Percentiles rank a stretch among this genome's conserved stretches.
Conservation (phyloP, 1,139 yeast species). For the Zhuliangozyma blackwelliae region DNA sequence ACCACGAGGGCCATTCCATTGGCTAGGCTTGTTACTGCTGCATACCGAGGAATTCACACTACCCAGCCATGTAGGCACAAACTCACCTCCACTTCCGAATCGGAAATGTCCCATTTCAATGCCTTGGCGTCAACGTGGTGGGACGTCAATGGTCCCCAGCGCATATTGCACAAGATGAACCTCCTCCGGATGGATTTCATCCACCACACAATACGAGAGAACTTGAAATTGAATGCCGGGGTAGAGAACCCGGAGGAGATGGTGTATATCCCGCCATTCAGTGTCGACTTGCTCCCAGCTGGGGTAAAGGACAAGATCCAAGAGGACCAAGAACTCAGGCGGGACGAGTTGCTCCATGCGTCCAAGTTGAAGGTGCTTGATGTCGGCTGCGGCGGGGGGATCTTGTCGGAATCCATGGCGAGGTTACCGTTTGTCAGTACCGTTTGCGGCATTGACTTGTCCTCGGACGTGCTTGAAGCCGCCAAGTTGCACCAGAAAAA, state of each 20-base stretch:
- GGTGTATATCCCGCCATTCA: slow-evolving; percentile 76
- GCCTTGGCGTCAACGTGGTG: slow-evolving; percentile 91
- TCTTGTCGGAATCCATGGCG: slow-evolving; percentile 81
- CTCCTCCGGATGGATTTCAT: slow-evolving; percentile 84
- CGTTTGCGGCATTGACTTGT: slow-evolving; percentile 83
- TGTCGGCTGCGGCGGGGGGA: slow-evolving; percentile 98
- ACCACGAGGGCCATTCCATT: no score
- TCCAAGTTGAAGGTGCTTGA: slow-evolving; percentile 59
- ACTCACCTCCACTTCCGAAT: slow-evolving; percentile 13
- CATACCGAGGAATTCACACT: no score
- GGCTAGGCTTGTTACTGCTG: no score
- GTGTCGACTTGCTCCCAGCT: slow-evolving; percentile 58
- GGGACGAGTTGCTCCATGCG: slow-evolving; percentile 33
- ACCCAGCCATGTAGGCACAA: no score
- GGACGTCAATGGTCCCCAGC: slow-evolving; percentile 91
- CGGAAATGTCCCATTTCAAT: slow-evolving; percentile 77
- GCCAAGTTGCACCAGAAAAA: slow-evolving; percentile 63
- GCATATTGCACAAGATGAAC: slow-evolving; percentile 94
- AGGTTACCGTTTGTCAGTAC: slow-evolving; percentile 57
- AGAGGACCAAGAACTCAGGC: slow-evolving; percentile 43
- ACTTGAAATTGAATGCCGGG: slow-evolving; percentile 41
- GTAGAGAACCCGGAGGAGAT: slow-evolving; percentile 34
- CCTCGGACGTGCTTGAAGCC: slow-evolving; percentile 74
- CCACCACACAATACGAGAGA: slow-evolving; percentile 49
- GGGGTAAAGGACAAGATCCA: slow-evolving; percentile 45